phyloP scores from a whole-genome alignment of 1,284 basidiomycete species.

The Malassezia equina region DNA sequence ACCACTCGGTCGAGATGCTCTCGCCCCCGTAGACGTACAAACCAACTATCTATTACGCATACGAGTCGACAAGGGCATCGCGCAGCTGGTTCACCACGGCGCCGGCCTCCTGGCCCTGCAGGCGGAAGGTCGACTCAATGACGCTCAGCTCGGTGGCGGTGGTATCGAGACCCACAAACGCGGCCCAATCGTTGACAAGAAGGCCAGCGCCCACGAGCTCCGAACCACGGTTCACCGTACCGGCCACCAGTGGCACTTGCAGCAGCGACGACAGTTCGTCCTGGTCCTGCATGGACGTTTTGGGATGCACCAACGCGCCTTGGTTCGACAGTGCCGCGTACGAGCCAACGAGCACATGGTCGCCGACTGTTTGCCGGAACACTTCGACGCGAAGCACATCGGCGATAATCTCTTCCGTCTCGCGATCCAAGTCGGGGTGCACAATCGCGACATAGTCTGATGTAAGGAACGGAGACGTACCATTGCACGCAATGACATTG shows the following conservation, averaged over 20 bases:
- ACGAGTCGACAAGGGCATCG: conserved; percentile 44
- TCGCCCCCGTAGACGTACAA: not conserved
- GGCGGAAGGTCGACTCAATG: conserved; percentile 85
- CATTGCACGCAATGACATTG: conserved; percentile 97
- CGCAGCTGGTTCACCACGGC: conserved; percentile 42
- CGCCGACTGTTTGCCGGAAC: conserved; percentile 81
- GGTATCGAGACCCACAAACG: conserved; percentile 58
- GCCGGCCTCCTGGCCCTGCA: conserved; percentile 26
- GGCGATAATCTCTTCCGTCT: conserved; percentile 99
- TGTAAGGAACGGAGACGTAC: conserved; percentile 49
- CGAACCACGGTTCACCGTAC: conserved; percentile 94
- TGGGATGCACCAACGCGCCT: conserved; percentile 92
- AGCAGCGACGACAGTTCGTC: conserved; percentile 90
- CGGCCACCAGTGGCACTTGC: conserved; percentile 89
- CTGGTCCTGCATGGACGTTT: conserved; percentile 91
- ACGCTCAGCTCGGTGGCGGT: conserved; percentile 97
- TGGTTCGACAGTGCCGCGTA: conserved; percentile 92
- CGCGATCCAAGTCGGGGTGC: conserved; percentile 82
- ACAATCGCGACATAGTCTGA: conserved; percentile 43
- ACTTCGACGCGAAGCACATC: conserved; percentile 98
- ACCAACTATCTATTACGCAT: conserved; percentile 26
- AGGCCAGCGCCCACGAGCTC: conserved; percentile 95
- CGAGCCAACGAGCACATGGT: conserved; percentile 90
- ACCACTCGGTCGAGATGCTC: conserved; percentile 7
- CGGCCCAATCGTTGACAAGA: conserved; percentile 98